Conservation (phyloP, 768 basidiomycete species). For the Russula virescens region DNA sequence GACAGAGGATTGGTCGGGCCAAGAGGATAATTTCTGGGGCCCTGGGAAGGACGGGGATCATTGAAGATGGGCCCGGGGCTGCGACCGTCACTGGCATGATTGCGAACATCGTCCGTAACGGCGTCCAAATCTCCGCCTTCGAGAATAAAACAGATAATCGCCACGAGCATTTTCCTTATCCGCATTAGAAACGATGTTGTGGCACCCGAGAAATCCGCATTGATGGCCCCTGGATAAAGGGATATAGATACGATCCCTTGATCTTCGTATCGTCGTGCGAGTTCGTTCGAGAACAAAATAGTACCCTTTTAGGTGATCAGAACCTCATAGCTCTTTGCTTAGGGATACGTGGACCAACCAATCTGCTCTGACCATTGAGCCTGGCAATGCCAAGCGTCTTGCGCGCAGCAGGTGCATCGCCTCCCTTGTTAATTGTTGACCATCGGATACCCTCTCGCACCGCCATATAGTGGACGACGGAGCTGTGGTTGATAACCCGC, state of each 20-base stretch:
- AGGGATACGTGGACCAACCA: neutral
- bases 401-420: neutral
- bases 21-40: no score
- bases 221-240: neutral
- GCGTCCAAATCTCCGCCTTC: neutral
- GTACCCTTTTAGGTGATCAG: neutral
- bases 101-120: neutral
- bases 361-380: neutral
- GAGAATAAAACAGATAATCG: neutral
- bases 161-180: fast-evolving
- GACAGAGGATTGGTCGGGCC: no score
- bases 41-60: no score
- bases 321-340: neutral
- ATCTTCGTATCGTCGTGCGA: neutral
- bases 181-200: neutral
- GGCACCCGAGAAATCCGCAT: neutral
- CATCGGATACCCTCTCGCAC: constrained; percentile 2
- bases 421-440: neutral
- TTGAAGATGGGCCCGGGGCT: no score
- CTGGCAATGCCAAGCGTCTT: neutral
- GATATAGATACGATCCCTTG: constrained; percentile 1
- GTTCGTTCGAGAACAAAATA: constrained; percentile 3
- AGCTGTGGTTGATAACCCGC: constrained; percentile 6
- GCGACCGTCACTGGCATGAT: neutral
- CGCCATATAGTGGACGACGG: neutral